Conservation (phyloP, 495 filamentous ascomycete species). For the Stereocaulon alpinum region DNA sequence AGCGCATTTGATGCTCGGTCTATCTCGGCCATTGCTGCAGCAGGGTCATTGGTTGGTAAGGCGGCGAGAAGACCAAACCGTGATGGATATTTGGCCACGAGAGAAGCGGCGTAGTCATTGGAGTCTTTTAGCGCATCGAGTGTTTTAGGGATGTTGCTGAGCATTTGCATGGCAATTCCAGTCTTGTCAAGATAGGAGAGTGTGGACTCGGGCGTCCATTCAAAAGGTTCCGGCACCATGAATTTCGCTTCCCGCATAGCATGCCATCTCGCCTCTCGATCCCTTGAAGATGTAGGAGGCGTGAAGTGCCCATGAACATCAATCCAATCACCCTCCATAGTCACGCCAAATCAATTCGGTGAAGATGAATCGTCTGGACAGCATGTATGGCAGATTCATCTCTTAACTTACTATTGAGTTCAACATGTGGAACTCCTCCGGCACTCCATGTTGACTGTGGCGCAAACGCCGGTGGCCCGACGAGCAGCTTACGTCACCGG, state of each 20-base stretch:
- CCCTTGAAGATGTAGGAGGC: background rate
- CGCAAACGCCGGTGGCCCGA: background rate
- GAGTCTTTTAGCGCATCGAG: background rate
- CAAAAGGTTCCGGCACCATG: background rate
- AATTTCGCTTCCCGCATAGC: constrained; percentile 2
- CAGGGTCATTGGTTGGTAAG: constrained; percentile 33
- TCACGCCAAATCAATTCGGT: background rate
- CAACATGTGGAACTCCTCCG: background rate
- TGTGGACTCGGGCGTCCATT: constrained; percentile 7
- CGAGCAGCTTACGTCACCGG: background rate
- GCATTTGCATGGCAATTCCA: constrained; percentile 9
- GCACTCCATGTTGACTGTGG: background rate
- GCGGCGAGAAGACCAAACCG: constrained; percentile 40
- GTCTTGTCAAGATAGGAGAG: constrained; percentile 2
- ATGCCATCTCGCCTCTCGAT: constrained; percentile 3
- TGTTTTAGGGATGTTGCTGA: constrained; percentile 4
- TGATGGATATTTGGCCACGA: background rate
- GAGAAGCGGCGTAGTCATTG: constrained; percentile 1
- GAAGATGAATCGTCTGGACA: background rate
- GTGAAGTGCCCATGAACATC: constrained; percentile 9
- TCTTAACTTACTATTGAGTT: too few relatives aligned
- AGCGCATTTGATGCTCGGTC: constrained; percentile 34
- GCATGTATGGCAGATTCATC: too few relatives aligned
- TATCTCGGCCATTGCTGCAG: constrained; percentile 34
- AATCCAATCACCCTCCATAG: constrained; percentile 4